Evolutionary conservation across 805 yeast species (phyloP), one percentile per base, ranked within the genome.

Genomic region (Pichia kluyveri): DNA sequence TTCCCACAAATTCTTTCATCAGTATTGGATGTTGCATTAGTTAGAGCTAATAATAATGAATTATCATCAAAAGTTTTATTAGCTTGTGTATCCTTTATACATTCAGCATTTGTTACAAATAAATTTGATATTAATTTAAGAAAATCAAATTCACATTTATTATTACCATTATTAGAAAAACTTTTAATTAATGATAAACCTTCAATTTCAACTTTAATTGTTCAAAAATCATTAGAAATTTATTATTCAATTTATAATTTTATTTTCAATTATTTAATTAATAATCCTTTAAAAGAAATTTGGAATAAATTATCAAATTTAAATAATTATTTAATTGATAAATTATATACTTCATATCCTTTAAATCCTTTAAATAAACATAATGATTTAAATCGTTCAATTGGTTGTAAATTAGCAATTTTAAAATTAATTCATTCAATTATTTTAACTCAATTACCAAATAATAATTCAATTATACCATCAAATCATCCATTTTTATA

Each of bases 351-450:
- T 4, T 54, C 75, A 9, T 80, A 71, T 55, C 88, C 87, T 5
- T 69, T 79, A 47, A 62, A 67, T 19, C 65, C 72, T 15, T 65
- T 71, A 18, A 78, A 71, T 46, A 68, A 70, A 41, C 86, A 77
- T 51, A 69, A 71, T 37, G 81, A 77, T 54, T 56, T 64, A 31
- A 58, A 68, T 36, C 73, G 81, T 60, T 74, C 79, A 42, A 63
- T 80, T 38, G 79, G 83, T 14, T 68, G 80, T 42, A 80, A 77
- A 61, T 66, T 85, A n/a, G 82, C 90, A 30, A 70, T 83, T n/a
- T 69, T 83, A 45, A 86, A 84, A 63, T 80, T 90, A 50, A 76
- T 87, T 11, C 79, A 79, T n/a, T 73, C 73, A 47, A 65, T 82
- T 5, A 70, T 82, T 14, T 68, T 72, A 36, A 72, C 76, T 1